Percentiles rank a stretch among this genome's conserved stretches.
Conservation (phyloP, 495 filamentous ascomycete species). For the Tricharina praecox region DNA sequence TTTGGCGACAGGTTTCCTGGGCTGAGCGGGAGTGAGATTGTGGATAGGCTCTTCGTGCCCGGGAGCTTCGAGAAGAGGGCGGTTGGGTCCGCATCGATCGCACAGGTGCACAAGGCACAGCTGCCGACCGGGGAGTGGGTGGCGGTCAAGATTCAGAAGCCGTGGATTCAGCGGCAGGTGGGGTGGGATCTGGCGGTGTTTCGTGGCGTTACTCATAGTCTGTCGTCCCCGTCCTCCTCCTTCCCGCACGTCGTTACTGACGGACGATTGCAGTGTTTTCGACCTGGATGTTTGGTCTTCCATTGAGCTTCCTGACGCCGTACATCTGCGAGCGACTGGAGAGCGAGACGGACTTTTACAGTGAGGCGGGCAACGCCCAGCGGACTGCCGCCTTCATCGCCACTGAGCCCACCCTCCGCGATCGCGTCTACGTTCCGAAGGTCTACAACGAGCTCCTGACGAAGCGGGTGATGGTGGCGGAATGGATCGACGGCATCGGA, state of each 20-base stretch:
- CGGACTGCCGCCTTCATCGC: conserved; percentile 62
- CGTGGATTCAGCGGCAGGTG: conserved; percentile 76
- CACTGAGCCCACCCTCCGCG: conserved; percentile 56
- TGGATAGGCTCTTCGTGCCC: conserved; percentile 17
- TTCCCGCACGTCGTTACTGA: neutral
- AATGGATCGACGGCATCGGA: conserved; percentile 90
- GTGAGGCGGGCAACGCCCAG: conserved; percentile 77
- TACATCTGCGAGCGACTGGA: conserved; percentile 74
- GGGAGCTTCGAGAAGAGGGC: conserved; percentile 60
- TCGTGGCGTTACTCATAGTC: neutral
- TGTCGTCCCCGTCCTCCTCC: no score
- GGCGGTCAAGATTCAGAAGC: conserved; percentile 92
- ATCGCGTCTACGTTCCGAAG: conserved; percentile 71
- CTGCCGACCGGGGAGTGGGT: conserved; percentile 72
- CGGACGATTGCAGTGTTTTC: neutral
- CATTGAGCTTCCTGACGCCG: conserved; percentile 71
- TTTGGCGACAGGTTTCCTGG: conserved; percentile 37
- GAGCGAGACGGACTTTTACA: conserved; percentile 85
- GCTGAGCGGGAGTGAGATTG: conserved; percentile 34
- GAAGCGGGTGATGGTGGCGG: conserved; percentile 74
- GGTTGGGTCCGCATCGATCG: conserved; percentile 76
- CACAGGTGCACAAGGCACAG: conserved; percentile 90
- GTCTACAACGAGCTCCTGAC: conserved; percentile 71
- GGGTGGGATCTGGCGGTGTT: conserved; percentile 91
- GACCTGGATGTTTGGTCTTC: conserved; percentile 52